Evolutionary conservation across 1,284 basidiomycete genomes (phyloP), one percentile per base, ranked within the genome.

Genomic region (Neolentinus lepideus): DNA sequence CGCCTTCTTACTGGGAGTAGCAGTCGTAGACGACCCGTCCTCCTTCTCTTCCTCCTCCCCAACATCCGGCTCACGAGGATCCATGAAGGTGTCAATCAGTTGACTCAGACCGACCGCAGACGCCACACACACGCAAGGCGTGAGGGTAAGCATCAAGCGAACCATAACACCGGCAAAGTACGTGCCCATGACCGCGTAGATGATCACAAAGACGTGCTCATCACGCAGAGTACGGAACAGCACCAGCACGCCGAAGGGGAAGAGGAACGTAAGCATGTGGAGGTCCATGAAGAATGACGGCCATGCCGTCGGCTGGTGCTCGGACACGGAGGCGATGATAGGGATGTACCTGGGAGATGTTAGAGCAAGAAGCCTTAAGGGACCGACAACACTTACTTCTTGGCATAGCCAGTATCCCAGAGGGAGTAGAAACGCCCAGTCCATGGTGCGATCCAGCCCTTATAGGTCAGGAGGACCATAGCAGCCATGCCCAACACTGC

Each of bases 151-250:
- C 91, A 97, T 97, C 56, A 95, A 76, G 60, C 95, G 92, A 58
- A 99, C 96, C 96, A 99, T 99, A 69, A 99, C 97, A 55, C 96
- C 95, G 10, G 97, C 96, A 70, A 99, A 99, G 80, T 99, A 99
- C 67, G 92, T 93, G 51, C 90, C 93, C 67, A 99, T 85, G 60
- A 94, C 84, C 25, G 95, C 88, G 72, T 99, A 99, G 73, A 99
- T 95, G 76, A 99, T 97, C 66, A 99, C 92, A 70, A 99, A 99
- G 62, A 99, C 80, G 67, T 99, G 97, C 69, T 98, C 97, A 70
- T 99, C 97, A 29, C 93, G 84, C 29, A 99, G 78, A 68, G 96
- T 83, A 60, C 84, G 84, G 90, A 99, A 99, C 72, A 93, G 95
- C 61, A 97, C 75, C 66, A 92, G 81, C 51, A 99, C 92, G 59